Evolutionary conservation across 2,329 filamentous ascomycete species (phyloP).

Genomic region (Fusarium duplospermum): DNA sequence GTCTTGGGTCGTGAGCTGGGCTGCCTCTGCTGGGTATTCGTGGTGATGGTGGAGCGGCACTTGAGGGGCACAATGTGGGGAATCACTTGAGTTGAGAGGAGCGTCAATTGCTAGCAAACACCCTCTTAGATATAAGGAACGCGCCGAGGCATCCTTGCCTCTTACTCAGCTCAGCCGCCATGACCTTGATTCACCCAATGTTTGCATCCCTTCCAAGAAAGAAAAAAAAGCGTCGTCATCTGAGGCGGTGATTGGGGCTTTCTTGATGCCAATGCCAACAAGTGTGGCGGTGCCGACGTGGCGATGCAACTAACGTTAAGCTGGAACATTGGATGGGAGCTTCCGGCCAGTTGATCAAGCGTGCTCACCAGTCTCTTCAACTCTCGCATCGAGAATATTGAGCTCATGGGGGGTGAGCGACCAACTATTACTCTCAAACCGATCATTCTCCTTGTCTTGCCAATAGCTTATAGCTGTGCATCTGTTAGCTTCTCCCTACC

Average conservation of each 20-base stretch:
- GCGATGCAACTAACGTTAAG: slow-evolving; percentile 11
- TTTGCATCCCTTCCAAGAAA: not conserved
- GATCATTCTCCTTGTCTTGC: not conserved
- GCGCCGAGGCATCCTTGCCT: slow-evolving; percentile 26
- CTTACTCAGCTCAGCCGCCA: slow-evolving; percentile 40
- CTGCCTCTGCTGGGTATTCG: slow-evolving; percentile 26
- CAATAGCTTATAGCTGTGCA: not conserved
- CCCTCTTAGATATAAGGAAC: slow-evolving; percentile 21
- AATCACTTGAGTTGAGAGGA: slow-evolving; percentile 15
- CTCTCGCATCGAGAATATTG: not conserved
- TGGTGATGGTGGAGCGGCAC: slow-evolving; percentile 34
- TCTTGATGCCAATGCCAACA: slow-evolving; percentile 1
- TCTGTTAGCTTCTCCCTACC: not conserved
- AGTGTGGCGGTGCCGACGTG: slow-evolving; percentile 36
- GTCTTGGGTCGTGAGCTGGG: slow-evolving; percentile 13
- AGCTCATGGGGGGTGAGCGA: not conserved
- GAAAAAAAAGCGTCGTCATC: slow-evolving; percentile 32
- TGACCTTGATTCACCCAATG: slow-evolving; percentile 10
- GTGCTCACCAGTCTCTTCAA: too few relatives aligned
- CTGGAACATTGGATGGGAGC: not conserved
- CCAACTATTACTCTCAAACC: not conserved
- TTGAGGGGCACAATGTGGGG: slow-evolving; percentile 27
- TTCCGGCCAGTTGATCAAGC: not conserved
- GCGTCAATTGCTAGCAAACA: slow-evolving; percentile 5
- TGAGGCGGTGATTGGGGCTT: slow-evolving; percentile 26